Percentiles rank a stretch among this genome's conserved stretches.
Conservation (phyloP, 1,284 basidiomycete species). For the Tremellales sp. region DNA sequence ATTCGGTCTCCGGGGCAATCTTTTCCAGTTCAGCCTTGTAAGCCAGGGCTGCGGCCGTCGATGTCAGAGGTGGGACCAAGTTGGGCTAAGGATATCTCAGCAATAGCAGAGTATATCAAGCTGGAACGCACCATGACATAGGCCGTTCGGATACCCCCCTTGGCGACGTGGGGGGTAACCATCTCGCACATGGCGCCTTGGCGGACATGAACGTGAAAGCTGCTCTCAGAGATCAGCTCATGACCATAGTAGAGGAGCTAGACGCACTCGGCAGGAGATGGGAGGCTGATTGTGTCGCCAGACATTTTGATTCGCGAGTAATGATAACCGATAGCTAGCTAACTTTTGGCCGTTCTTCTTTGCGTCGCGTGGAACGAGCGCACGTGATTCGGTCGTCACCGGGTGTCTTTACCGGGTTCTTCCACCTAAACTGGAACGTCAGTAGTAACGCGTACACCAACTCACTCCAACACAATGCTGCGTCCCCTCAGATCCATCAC, state of each 20-base stretch:
- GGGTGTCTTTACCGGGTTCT: too few species aligned
- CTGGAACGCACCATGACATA: slow-evolving; percentile 83
- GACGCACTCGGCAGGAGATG: slow-evolving; percentile 69
- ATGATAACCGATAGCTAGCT: too few species aligned
- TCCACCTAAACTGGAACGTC: too few species aligned
- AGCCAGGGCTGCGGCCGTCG: slow-evolving; percentile 71
- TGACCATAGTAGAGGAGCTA: neutral
- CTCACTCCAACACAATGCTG: too few species aligned
- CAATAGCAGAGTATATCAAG: slow-evolving; percentile 1
- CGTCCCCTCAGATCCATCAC: too few species aligned
- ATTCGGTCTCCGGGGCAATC: slow-evolving; percentile 76
- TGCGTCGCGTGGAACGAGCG: too few species aligned
- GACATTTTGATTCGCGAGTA: too few species aligned
- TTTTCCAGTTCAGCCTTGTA: slow-evolving; percentile 73
- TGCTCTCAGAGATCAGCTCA: slow-evolving; percentile 24
- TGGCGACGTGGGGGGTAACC: slow-evolving; percentile 83
- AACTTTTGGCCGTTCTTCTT: too few species aligned
- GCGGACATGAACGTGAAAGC: slow-evolving; percentile 93
- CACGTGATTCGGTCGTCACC: too few species aligned
- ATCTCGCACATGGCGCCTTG: slow-evolving; percentile 78
- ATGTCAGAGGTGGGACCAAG: slow-evolving; percentile 85
- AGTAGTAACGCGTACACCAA: too few species aligned
- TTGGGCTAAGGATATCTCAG: slow-evolving; percentile 65
- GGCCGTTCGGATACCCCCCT: slow-evolving; percentile 84
- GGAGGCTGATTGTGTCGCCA: slow-evolving; percentile 51